Evolutionary conservation across 2,329 filamentous ascomycete genomes (phyloP).

Genomic region (Gnomoniopsis smithogilvyi): DNA sequence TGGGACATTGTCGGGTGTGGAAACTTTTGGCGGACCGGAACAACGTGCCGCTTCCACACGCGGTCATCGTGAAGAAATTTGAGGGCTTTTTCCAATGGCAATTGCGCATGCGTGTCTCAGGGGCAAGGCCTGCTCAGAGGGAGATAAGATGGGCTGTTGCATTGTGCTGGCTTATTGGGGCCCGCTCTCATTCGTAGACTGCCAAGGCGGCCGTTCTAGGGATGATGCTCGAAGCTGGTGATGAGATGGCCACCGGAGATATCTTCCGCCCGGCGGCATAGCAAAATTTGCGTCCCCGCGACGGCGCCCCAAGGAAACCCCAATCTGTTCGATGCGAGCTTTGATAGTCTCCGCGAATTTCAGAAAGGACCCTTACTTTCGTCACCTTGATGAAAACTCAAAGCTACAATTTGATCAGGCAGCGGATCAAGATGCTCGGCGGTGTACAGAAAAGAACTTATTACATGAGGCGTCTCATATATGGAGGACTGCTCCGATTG

Average conservation of each 20-base stretch:
- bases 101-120: not conserved
- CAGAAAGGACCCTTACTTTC: not conserved
- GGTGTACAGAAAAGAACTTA: not conserved
- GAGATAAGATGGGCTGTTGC: not conserved
- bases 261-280: slow-evolving; percentile 1
- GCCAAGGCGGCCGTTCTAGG: not conserved
- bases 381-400: not conserved
- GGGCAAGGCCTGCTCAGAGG: slow-evolving; percentile 1
- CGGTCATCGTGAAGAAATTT: not conserved
- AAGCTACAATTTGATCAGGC: not conserved
- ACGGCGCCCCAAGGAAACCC: not conserved
- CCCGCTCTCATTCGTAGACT: not conserved
- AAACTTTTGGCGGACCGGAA: not conserved
- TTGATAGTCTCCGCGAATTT: not conserved
- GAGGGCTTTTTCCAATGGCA: not conserved
- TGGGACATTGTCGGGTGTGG: not conserved
- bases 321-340: slow-evolving; percentile 8
- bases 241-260: not conserved
- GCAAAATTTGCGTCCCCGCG: not conserved
- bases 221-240: slow-evolving; percentile 5
- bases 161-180: not conserved
- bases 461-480: not conserved
- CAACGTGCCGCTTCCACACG: not conserved
- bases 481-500: not conserved
- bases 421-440: not conserved